Evolutionary conservation across 306 rosid species (phyloP), one percentile per base, ranked within the genome.

Genomic region (Corylus heterophylla): DNA sequence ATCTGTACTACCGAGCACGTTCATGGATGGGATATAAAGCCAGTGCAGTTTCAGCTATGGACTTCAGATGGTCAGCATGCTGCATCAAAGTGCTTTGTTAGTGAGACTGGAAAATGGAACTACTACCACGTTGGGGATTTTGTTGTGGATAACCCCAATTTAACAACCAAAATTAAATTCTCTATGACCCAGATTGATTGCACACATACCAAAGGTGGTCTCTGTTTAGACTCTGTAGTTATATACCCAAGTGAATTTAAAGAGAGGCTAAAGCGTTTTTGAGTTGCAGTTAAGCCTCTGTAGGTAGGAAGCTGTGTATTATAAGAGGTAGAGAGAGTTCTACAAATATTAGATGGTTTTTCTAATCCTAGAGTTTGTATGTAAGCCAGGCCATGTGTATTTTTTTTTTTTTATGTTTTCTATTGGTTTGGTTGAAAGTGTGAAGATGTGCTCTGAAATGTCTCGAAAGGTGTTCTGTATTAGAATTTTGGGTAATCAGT

Each of bases 121-220:
- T 85, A 79, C 61, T 89, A 90, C 88, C 93, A 86, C 77, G 99
- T 83, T 1, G 99, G 98, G 7, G 89, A 90, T 84, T 95, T 95
- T 49, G 83, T 88, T 5, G 97, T 95, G 48, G 94, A 85, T 64
- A 79, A 87, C 72, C 86, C 85, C 63, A 87, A 84, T 72, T 83
- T 78, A 52, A 73, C 88, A 27, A 91, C 92, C 49, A 91, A 87
- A 82, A 69, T 95, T 18, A 91, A 93, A 75, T 87, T 93, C 86
- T 95, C 97, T 0, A 89, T 95, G 99, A 91, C 96, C 75, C 99
- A 96, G 85, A 96, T 96, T 70, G 99, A 96, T 84, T 96, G 99
- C 81, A 96, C 99, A 5, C 99, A 96, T 79, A 89, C 97, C 13
- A 96, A 93, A 86, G 98, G 99, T 8, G 99, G 99, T 29, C 96